Conservation (phyloP, 2,329 filamentous ascomycete genomes). For the Cordyceps tenuipes region DNA sequence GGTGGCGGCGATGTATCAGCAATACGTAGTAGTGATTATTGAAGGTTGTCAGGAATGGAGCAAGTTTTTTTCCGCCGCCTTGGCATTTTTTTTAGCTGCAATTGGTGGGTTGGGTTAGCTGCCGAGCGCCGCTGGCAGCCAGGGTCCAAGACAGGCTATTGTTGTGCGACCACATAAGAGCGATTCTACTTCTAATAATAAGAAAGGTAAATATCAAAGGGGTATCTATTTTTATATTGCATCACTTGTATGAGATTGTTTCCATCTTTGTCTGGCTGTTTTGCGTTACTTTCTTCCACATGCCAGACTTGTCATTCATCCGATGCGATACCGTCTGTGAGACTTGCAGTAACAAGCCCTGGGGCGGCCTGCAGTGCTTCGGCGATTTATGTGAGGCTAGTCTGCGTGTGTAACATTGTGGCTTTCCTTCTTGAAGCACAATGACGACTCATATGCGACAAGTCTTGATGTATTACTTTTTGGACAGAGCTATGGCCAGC, state of each 20-base stretch:
- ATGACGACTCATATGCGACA: neutral
- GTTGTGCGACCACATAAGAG: neutral
- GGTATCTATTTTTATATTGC: neutral
- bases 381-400: neutral
- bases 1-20: neutral
- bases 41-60: neutral
- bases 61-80: neutral
- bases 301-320: conserved; percentile 1
- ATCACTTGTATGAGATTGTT: neutral
- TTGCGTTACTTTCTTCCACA: neutral
- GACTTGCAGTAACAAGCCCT: conserved; percentile 2
- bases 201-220: neutral
- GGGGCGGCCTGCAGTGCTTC: neutral
- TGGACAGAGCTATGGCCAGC: neutral
- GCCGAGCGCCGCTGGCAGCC: neutral
- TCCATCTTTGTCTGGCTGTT: neutral
- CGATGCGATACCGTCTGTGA: neutral
- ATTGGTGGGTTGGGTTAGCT: conserved; percentile 2
- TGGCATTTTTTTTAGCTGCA: conserved; percentile 6
- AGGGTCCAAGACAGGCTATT: conserved; percentile 7
- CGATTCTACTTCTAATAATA: neutral
- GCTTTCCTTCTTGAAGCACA: neutral
- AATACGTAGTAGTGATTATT: neutral
- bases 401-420: neutral
- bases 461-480: neutral